phyloP scores from a whole-genome alignment of 1,139 yeast genomes.

The Candida neerlandica region DNA sequence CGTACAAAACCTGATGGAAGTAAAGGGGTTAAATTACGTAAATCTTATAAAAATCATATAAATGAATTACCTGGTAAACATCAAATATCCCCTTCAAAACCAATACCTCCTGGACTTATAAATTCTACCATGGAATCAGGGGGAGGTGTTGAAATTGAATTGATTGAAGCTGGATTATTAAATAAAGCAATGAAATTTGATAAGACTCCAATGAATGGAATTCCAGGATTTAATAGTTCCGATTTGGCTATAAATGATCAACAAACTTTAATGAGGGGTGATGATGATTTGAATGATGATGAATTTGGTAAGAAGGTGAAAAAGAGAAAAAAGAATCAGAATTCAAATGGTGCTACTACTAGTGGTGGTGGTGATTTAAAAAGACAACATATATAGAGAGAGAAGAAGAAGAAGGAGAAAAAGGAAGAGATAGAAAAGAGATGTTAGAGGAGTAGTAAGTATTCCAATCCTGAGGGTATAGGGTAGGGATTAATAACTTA shows the following conservation, averaged over 20 bases:
- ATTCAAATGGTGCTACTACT: slow-evolving; percentile 19
- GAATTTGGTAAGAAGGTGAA: slow-evolving; percentile 37
- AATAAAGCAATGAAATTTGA: slow-evolving; percentile 61
- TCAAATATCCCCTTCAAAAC: slow-evolving; percentile 57
- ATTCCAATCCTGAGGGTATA: background rate
- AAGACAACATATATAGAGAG: slow-evolving; percentile 36
- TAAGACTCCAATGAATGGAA: slow-evolving; percentile 68
- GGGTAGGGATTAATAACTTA: background rate
- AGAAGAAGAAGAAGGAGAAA: too few relatives aligned
- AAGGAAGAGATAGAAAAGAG: background rate
- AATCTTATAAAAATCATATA: slow-evolving; percentile 91
- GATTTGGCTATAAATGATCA: slow-evolving; percentile 67
- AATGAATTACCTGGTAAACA: slow-evolving; percentile 84
- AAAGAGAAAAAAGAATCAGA: slow-evolving; percentile 35
- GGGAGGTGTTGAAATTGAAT: slow-evolving; percentile 42
- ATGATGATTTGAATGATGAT: slow-evolving; percentile 48
- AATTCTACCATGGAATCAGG: slow-evolving; percentile 48
- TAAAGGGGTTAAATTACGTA: slow-evolving; percentile 87
- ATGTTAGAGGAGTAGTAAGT: background rate
- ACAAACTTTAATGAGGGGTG: slow-evolving; percentile 46
- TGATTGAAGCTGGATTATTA: slow-evolving; percentile 53
- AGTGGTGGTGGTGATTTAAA: slow-evolving; percentile 32
- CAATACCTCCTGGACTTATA: slow-evolving; percentile 54
- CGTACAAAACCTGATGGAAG: slow-evolving; percentile 87
- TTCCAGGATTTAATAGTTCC: slow-evolving; percentile 76